Conservation (phyloP, 768 basidiomycete species). For the Cyathus striatus region DNA sequence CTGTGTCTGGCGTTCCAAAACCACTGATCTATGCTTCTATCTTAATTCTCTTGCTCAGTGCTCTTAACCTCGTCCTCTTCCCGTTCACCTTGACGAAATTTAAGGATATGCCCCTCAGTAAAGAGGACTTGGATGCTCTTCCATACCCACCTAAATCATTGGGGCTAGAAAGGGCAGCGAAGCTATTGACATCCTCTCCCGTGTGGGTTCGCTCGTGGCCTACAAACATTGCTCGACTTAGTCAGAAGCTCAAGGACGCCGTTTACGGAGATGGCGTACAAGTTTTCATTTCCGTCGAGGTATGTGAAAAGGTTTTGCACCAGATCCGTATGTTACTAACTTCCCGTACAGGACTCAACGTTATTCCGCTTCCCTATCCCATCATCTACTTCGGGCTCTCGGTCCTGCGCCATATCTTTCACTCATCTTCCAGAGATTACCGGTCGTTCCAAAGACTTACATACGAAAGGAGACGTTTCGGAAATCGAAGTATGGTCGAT, state of each 20-base stretch:
- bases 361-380: conserved; percentile 10
- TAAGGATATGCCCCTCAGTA: background rate
- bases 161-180: conserved; percentile 3
- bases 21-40: conserved; percentile 2
- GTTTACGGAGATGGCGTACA: conserved; percentile 8
- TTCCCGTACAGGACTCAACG: conserved; percentile 6
- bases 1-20: background rate
- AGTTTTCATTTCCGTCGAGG: conserved; percentile 9
- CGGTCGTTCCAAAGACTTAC: conserved; percentile 1
- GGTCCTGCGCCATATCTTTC: conserved; percentile 5
- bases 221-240: conserved; percentile 6
- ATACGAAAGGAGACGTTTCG: conserved; percentile 9
- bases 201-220: conserved; percentile 6
- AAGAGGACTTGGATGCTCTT: conserved; percentile 6
- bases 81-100: conserved; percentile 4
- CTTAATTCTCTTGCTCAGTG: conserved; percentile 2
- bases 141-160: conserved; percentile 5
- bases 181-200: background rate
- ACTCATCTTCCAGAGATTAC: conserved; percentile 3
- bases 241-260: conserved; percentile 6
- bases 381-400: background rate
- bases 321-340: too few species aligned
- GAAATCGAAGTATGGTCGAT: conserved; percentile 12
- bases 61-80: conserved; percentile 5
- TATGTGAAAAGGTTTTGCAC: conserved; percentile 1